phyloP scores from a whole-genome alignment of 306 rosid species.

The Casuarina equisetifolia region DNA sequence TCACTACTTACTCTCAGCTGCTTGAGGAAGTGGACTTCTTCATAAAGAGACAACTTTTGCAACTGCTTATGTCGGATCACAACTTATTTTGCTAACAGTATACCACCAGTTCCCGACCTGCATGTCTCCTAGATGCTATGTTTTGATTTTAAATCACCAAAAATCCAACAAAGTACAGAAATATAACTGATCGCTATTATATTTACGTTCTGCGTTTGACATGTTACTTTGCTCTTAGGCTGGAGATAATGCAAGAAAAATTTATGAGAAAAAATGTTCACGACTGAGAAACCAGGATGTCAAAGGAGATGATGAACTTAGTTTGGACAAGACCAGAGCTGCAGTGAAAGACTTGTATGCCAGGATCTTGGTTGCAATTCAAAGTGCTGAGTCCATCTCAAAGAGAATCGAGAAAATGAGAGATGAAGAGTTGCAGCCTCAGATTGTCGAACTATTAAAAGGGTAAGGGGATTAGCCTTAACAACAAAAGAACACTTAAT shows the following conservation, averaged over 20 bases:
- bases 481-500: conserved; percentile 19
- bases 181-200: not conserved
- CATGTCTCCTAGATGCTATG: not conserved
- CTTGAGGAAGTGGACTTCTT: not conserved
- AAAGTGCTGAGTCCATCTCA: conserved; percentile 87
- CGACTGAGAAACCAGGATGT: conserved; percentile 67
- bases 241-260: conserved; percentile 75
- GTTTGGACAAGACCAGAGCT: conserved; percentile 73
- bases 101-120: not conserved
- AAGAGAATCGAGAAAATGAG: conserved; percentile 75
- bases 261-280: conserved; percentile 72
- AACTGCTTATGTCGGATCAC: not conserved
- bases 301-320: conserved; percentile 61
- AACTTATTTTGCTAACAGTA: not conserved
- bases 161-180: not conserved
- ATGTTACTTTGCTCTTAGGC: conserved; percentile 49
- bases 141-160: not conserved
- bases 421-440: conserved; percentile 91
- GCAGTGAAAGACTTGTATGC: conserved; percentile 82
- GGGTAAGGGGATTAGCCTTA: conserved; percentile 58
- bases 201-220: conserved; percentile 19
- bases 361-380: conserved; percentile 83
- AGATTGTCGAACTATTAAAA: conserved; percentile 76
- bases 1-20: not conserved
- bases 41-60: not conserved